Conservation (phyloP, 2,329 filamentous ascomycete species). For the Sordariomycetes sp. region DNA sequence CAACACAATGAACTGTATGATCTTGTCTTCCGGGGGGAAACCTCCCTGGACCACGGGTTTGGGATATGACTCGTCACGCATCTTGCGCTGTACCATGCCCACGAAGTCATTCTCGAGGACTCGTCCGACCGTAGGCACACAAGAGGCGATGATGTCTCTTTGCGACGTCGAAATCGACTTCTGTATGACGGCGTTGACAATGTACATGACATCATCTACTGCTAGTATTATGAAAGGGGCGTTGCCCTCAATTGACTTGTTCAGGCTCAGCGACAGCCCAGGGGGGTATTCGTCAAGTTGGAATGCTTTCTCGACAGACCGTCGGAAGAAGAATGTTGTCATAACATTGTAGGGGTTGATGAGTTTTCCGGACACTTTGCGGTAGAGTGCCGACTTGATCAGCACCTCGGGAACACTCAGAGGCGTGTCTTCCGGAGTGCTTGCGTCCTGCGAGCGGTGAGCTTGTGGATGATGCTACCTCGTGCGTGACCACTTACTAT, state of each 20-base stretch:
- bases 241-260: constrained; percentile 62
- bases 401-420: constrained; percentile 67
- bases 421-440: constrained; percentile 40
- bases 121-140: constrained; percentile 69
- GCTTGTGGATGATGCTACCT: background rate
- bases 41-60: constrained; percentile 69
- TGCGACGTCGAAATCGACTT: constrained; percentile 83
- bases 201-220: constrained; percentile 99
- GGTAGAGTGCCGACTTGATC: constrained; percentile 66
- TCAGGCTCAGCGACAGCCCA: constrained; percentile 68
- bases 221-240: constrained; percentile 89
- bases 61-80: constrained; percentile 93
- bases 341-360: constrained; percentile 79
- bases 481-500: constrained; percentile 43
- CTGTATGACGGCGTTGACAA: constrained; percentile 85
- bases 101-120: constrained; percentile 86
- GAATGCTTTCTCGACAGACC: constrained; percentile 95
- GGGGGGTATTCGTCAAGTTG: constrained; percentile 84
- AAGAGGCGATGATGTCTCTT: constrained; percentile 63
- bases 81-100: constrained; percentile 94
- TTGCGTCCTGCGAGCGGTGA: constrained; percentile 34
- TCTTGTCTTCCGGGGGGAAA: constrained; percentile 77
- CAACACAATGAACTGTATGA: constrained; percentile 82
- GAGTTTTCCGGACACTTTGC: constrained; percentile 69
- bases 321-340: constrained; percentile 93